These are phyloP conservation scores for Irpex sp. DNA, from an alignment of 1,284 basidiomycete species.

Conservation along the genomic window DNA sequence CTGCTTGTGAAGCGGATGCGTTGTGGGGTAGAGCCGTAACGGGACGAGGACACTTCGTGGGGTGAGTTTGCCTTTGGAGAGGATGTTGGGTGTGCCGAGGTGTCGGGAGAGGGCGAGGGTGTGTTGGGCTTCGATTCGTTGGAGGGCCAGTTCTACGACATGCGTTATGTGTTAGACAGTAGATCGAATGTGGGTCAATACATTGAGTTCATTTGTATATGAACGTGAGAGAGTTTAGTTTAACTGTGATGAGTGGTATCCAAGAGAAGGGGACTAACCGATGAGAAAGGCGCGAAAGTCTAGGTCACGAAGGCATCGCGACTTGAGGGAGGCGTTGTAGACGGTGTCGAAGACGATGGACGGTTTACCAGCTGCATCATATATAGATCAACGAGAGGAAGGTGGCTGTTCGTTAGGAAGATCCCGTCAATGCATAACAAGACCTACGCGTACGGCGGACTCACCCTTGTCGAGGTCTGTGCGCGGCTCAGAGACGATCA, in stretches of 20 bases:
- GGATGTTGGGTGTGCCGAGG: conserved; percentile 67
- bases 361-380: conserved; percentile 54
- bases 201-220: no score
- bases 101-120: conserved; percentile 55
- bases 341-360: conserved; percentile 71
- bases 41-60: conserved; percentile 57
- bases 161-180: background rate
- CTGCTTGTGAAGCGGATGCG: conserved; percentile 20
- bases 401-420: no score
- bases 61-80: conserved; percentile 58
- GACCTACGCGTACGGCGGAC: conserved; percentile 11
- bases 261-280: conserved; percentile 38
- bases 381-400: background rate
- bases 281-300: conserved; percentile 67
- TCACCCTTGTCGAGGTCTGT: conserved; percentile 67
- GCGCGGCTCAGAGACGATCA: conserved; percentile 65
- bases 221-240: background rate
- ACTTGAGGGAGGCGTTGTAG: conserved; percentile 55
- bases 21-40: conserved; percentile 33
- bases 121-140: conserved; percentile 61
- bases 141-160: conserved; percentile 56
- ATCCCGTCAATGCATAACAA: background rate
- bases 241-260: background rate
- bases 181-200: no score
- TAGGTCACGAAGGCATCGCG: conserved; percentile 51